Conservation (phyloP, 2,329 filamentous ascomycete genomes). For the Botrytis paeoniae region DNA sequence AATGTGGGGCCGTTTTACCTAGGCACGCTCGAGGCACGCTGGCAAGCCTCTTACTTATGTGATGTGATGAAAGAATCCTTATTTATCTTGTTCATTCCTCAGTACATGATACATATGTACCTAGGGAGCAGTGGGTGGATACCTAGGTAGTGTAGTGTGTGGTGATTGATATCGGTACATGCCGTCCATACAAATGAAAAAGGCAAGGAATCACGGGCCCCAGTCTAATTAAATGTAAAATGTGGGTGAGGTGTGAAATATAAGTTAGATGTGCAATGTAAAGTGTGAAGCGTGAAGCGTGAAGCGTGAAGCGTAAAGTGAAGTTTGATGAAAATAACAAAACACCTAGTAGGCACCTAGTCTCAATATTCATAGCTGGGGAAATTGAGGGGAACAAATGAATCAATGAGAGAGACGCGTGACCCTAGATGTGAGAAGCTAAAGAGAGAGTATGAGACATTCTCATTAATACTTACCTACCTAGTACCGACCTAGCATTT, state of each 20-base stretch:
- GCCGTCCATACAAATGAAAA: neutral
- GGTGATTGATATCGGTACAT: neutral
- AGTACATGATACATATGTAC: neutral
- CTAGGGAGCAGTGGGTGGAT: no score
- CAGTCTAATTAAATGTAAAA: neutral
- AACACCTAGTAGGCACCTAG: no score
- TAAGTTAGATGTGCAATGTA: no score
- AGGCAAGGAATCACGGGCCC: neutral
- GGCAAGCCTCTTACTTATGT: neutral
- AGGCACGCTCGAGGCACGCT: neutral
- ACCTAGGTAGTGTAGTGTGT: neutral
- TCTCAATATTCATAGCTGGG: neutral
- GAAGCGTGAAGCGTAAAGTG: no score
- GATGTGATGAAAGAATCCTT: neutral
- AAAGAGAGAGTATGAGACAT: neutral
- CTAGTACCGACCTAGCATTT: neutral
- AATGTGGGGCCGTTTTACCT: neutral
- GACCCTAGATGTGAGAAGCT: neutral
- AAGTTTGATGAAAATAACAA: neutral
- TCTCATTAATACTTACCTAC: neutral
- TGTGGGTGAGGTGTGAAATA: neutral
- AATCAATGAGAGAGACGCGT: neutral
- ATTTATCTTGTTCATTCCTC: neutral
- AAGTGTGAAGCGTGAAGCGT: no score
- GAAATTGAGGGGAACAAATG: neutral